phyloP scores from a whole-genome alignment of 306 rosid genomes.

The Pueraria montana region DNA sequence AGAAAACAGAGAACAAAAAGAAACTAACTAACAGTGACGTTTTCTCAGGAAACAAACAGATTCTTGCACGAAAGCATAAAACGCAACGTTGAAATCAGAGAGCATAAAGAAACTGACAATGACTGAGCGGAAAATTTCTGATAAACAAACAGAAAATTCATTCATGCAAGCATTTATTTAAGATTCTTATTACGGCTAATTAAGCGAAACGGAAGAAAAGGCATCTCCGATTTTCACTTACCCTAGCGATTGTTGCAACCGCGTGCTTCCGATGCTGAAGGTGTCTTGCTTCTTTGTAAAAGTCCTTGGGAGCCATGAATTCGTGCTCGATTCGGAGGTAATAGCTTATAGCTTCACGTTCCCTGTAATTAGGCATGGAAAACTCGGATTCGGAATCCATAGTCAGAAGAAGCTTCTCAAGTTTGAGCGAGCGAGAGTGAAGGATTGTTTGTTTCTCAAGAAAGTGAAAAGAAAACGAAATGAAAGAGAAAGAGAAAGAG shows the following conservation, averaged over 20 bases:
- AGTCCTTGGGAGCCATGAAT: background rate
- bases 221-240: background rate
- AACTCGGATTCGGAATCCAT: constrained; percentile 31
- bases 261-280: background rate
- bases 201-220: background rate
- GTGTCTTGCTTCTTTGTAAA: accelerated
- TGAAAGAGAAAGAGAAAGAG: constrained; percentile 10
- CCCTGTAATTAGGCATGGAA: background rate
- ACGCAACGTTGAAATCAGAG: background rate
- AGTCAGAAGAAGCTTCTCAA: background rate
- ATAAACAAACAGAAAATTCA: background rate
- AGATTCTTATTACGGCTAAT: background rate
- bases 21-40: background rate
- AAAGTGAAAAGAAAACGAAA: background rate
- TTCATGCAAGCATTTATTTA: background rate
- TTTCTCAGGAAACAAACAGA: background rate
- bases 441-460: constrained; percentile 29
- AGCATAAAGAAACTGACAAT: background rate
- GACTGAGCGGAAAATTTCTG: background rate
- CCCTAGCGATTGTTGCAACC: constrained; percentile 9
- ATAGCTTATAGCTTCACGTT: background rate
- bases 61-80: background rate
- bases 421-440: background rate
- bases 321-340: background rate
- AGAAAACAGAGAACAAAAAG: background rate